Conservation (phyloP, 208 protist species). For the Acanthamoeba sp. region DNA sequence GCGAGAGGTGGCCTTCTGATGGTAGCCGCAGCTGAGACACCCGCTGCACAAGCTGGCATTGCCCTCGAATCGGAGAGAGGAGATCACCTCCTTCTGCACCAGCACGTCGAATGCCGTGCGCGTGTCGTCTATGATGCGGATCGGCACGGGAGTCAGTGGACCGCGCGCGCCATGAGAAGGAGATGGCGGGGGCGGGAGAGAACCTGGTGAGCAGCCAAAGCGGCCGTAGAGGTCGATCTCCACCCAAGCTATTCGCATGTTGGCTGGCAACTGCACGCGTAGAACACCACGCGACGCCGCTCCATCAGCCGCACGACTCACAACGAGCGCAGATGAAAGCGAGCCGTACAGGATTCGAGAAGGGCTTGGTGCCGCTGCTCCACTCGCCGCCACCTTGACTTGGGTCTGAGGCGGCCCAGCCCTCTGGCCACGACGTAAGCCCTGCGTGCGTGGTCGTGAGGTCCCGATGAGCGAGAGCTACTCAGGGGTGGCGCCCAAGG, state of each 20-base stretch:
- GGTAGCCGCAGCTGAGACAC: conserved; percentile 37
- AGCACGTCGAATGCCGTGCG: neutral
- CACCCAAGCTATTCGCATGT: conserved; percentile 5
- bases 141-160: neutral
- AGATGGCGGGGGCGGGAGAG: neutral
- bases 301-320: neutral
- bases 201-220: conserved; percentile 23
- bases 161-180: neutral
- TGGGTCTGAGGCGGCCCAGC: neutral
- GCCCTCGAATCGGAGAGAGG: neutral
- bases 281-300: neutral
- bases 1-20: neutral
- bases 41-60: neutral
- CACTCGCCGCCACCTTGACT: neutral
- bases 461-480: too few relatives aligned
- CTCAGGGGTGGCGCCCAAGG: neutral
- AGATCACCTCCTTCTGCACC: neutral
- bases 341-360: neutral
- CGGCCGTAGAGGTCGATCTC: conserved; percentile 46
- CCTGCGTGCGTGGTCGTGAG: neutral
- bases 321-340: neutral
- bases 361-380: neutral
- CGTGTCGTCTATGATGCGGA: neutral
- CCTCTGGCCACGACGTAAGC: neutral
- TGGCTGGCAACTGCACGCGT: neutral